Conservation (phyloP, 1,139 yeast genomes). For the Meyerozyma elateridarum region DNA sequence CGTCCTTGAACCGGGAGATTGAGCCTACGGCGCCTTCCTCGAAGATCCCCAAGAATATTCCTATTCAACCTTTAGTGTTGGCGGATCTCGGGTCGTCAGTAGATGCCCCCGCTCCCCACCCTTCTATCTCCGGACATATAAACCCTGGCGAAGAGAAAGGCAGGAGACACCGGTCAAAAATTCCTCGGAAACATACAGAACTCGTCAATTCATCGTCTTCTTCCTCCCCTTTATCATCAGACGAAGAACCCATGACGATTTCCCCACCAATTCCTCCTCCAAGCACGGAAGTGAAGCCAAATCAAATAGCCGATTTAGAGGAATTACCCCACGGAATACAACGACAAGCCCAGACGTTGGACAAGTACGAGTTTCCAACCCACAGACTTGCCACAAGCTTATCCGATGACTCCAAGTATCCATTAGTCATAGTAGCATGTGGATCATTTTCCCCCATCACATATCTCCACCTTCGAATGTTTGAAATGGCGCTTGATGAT, state of each 20-base stretch:
- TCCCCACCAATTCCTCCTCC: slow-evolving; percentile 31
- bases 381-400: slow-evolving; percentile 75
- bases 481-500: slow-evolving; percentile 97
- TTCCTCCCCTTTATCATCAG: slow-evolving; percentile 10
- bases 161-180: slow-evolving; percentile 27
- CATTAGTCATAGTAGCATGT: slow-evolving; percentile 92
- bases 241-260: slow-evolving; percentile 6
- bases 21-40: slow-evolving; percentile 72
- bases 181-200: slow-evolving; percentile 41
- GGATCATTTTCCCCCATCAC: slow-evolving; percentile 97
- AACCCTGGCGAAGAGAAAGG: slow-evolving; percentile 7
- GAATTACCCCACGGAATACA: slow-evolving; percentile 94
- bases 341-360: slow-evolving; percentile 72
- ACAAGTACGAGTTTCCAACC: slow-evolving; percentile 73
- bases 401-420: slow-evolving; percentile 73
- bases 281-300: slow-evolving; percentile 49
- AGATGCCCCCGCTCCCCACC: slow-evolving; percentile 70
- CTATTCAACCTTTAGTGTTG: slow-evolving; percentile 68
- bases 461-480: slow-evolving; percentile 90
- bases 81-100: slow-evolving; percentile 70
- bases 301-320: slow-evolving; percentile 87
- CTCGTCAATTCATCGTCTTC: slow-evolving; percentile 30
- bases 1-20: slow-evolving; percentile 53
- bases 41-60: slow-evolving; percentile 69
- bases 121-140: slow-evolving; percentile 16